A percentile compares a stretch with the other conserved stretches of the same genome.
Evolutionary conservation across 2,329 filamentous ascomycete genomes (phyloP).

Genomic region (Pseudogymnoascus verrucosus): DNA sequence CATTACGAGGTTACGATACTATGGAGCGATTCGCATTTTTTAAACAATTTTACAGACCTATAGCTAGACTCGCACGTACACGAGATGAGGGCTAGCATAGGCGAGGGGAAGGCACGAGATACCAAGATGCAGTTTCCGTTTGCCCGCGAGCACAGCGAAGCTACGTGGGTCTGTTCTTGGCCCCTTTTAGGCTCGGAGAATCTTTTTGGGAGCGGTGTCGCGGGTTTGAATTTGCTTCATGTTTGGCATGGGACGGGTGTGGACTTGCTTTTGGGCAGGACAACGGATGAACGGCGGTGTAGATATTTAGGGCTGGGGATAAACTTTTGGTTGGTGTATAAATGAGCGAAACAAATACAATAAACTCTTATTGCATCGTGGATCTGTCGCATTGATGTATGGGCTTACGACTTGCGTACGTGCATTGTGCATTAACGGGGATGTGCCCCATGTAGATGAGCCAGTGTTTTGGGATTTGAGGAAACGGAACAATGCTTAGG

Average conservation of each 20-base stretch:
- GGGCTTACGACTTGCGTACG: not conserved
- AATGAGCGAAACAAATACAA: conserved; percentile 4
- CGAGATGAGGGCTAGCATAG: not conserved
- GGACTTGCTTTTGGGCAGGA: not conserved
- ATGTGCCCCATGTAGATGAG: not conserved
- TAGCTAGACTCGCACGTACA: not conserved
- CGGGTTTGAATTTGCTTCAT: not conserved
- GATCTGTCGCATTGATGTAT: conserved; percentile 1
- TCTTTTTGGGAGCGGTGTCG: not conserved
- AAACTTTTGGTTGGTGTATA: conserved; percentile 5
- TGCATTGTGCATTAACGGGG: not conserved
- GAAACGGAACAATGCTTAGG: not conserved
- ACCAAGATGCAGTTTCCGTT: conserved; percentile 2
- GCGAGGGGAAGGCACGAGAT: not conserved
- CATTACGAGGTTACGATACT: not conserved
- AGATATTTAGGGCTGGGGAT: not conserved
- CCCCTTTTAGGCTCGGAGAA: not conserved
- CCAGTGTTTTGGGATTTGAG: not conserved
- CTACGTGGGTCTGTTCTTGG: not conserved
- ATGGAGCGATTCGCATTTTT: conserved; percentile 7
- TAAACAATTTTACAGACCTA: not conserved
- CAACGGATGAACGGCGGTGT: not conserved
- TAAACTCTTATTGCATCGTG: not conserved
- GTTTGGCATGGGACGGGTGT: not conserved
- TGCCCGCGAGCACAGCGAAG: not conserved